Conservation (phyloP, 2,329 filamentous ascomycete species). For the Aspergillus amoenus region DNA sequence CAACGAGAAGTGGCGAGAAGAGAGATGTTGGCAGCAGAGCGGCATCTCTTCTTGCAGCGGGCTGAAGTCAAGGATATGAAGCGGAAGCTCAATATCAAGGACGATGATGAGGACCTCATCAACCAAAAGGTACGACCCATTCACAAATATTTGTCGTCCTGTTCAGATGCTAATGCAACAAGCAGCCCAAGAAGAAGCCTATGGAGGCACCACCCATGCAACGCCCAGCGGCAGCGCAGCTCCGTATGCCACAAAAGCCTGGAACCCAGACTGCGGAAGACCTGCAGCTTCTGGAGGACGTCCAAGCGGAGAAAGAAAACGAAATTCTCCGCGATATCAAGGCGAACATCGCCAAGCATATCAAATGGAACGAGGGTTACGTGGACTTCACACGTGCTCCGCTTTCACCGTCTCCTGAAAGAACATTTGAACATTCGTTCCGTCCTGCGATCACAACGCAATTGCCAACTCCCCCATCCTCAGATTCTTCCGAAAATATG, state of each 20-base stretch:
- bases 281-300: conserved; percentile 72
- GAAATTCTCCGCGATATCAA: conserved; percentile 80
- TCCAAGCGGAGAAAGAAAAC: conserved; percentile 77
- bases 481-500: conserved; percentile 47
- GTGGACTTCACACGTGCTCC: conserved; percentile 85
- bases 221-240: conserved; percentile 61
- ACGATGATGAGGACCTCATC: conserved; percentile 89
- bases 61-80: conserved; percentile 83
- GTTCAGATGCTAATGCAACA: conserved; percentile 37
- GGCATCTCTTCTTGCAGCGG: conserved; percentile 78
- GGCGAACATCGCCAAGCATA: conserved; percentile 81
- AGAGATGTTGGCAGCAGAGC: conserved; percentile 73
- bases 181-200: conserved; percentile 70
- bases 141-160: conserved; percentile 21
- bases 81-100: conserved; percentile 82
- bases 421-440: conserved; percentile 62
- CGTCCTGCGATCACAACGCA: conserved; percentile 67
- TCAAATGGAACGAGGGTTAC: conserved; percentile 87
- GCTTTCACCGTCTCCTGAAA: conserved; percentile 73
- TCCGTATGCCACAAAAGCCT: conserved; percentile 68
- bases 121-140: conserved; percentile 75
- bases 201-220: conserved; percentile 61
- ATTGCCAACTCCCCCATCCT: conserved; percentile 54
- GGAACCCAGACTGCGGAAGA: conserved; percentile 79
- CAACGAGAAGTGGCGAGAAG: conserved; percentile 78